Conservation (phyloP, 2,329 filamentous ascomycete species). For the Hirsutella thompsonii region DNA sequence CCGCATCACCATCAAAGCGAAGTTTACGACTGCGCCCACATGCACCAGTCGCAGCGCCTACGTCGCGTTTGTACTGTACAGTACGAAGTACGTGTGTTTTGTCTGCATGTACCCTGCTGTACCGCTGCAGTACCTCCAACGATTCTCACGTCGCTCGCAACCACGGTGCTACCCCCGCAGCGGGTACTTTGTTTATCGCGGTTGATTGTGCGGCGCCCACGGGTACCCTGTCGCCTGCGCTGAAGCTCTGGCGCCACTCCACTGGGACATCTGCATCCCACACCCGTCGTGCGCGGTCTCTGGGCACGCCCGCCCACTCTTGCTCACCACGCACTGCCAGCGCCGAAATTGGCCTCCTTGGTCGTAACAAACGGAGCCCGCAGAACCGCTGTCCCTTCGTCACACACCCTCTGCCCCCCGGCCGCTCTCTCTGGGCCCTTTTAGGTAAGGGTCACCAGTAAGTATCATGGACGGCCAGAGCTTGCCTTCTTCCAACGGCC, state of each 20-base stretch:
- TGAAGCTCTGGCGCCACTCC: constrained; percentile 1
- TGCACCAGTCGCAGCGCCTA: background rate
- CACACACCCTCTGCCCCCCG: constrained; percentile 6
- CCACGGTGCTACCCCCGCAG: background rate
- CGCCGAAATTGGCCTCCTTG: background rate
- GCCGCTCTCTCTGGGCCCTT: constrained; percentile 10
- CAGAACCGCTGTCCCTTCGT: constrained; percentile 6
- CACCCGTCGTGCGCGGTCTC: background rate
- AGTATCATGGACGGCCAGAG: constrained; percentile 35
- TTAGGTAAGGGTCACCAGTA: constrained; percentile 16
- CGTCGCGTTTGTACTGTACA: background rate
- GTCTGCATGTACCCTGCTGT: background rate
- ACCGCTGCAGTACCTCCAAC: background rate
- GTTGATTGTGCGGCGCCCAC: background rate
- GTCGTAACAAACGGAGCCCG: constrained; percentile 3
- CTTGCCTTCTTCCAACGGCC: constrained; percentile 29
- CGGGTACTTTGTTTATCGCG: background rate
- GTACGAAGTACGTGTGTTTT: background rate
- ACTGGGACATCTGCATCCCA: constrained; percentile 1
- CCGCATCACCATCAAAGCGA: background rate
- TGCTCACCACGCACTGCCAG: constrained; percentile 5
- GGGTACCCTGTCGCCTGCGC: background rate
- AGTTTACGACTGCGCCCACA: background rate
- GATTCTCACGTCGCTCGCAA: background rate
- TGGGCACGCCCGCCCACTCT: constrained; percentile 5